A percentile compares a stretch with the other conserved stretches of the same genome.
These are phyloP conservation scores for Euphrasia confusa DNA, from an alignment of 257 asterid genomes.

Conservation along the genomic window DNA sequence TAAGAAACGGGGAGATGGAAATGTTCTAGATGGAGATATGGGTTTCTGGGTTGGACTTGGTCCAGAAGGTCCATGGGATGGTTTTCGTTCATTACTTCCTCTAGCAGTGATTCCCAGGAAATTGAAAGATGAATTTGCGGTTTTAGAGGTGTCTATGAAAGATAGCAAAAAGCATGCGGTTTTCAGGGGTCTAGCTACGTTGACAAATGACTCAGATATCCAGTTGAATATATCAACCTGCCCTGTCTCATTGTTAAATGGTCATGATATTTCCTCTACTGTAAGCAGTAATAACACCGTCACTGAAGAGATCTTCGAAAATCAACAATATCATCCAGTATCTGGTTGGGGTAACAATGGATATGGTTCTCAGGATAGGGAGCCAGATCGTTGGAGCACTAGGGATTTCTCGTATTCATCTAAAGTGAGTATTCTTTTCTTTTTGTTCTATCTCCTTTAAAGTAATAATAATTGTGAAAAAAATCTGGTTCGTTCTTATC, in stretches of 20 bases:
- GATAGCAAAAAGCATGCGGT: constrained; percentile 84
- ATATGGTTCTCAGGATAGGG: constrained; percentile 33
- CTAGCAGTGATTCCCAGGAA: constrained; percentile 68
- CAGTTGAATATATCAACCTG: constrained; percentile 62
- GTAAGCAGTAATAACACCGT: constrained; percentile 31
- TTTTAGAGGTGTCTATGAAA: constrained; percentile 71
- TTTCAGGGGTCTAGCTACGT: constrained; percentile 73
- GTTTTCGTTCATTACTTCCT: constrained; percentile 91
- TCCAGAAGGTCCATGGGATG: constrained; percentile 89
- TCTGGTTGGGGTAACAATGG: constrained; percentile 51
- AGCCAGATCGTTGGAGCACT: constrained; percentile 55
- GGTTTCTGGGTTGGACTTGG: constrained; percentile 89
- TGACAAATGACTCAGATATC: constrained; percentile 82
- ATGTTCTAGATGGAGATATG: constrained; percentile 53
- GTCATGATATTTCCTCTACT: constrained; percentile 37
- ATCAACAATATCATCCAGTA: constrained; percentile 47
- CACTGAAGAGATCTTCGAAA: constrained; percentile 63
- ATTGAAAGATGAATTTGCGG: constrained; percentile 73
- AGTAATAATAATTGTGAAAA: background rate
- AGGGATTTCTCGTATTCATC: constrained; percentile 60
- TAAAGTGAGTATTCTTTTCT: constrained; percentile 32
- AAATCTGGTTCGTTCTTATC: constrained; percentile 13
- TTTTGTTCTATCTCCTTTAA: background rate
- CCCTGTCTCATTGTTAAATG: constrained; percentile 34
- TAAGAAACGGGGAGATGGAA: constrained; percentile 39